These are phyloP conservation scores for Taphrina sp. DNA, from an alignment of 1,139 yeast genomes.

Conservation along the genomic window DNA sequence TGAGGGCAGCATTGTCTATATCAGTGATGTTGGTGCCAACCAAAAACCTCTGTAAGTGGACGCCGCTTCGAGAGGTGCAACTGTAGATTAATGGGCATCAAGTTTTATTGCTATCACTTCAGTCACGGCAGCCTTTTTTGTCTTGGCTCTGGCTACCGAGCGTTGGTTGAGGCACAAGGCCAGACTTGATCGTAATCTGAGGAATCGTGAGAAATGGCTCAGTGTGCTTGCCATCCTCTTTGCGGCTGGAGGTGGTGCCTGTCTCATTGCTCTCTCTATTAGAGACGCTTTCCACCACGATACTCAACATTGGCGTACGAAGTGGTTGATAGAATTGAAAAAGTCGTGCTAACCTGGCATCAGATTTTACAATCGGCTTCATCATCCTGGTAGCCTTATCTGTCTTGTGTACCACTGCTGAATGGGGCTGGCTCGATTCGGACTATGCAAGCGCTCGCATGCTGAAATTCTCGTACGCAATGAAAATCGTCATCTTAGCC, in stretches of 20 bases:
- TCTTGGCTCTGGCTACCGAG: constrained; percentile 64
- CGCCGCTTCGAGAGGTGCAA: too few species aligned
- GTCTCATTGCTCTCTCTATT: constrained; percentile 70
- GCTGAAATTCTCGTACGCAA: constrained; percentile 48
- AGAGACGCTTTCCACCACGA: constrained; percentile 65
- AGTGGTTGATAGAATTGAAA: background rate
- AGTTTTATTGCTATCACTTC: constrained; percentile 80
- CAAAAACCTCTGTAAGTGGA: constrained; percentile 75
- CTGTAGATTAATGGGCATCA: too few species aligned
- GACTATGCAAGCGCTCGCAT: constrained; percentile 47
- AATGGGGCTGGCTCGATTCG: constrained; percentile 62
- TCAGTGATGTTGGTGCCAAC: constrained; percentile 84
- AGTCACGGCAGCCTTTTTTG: constrained; percentile 73
- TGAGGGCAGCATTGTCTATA: constrained; percentile 48
- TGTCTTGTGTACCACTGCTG: constrained; percentile 58
- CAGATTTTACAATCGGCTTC: constrained; percentile 45
- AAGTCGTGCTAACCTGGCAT: background rate
- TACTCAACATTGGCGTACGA: constrained; percentile 52
- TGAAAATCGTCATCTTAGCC: constrained; percentile 64
- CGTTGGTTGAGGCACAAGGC: constrained; percentile 54
- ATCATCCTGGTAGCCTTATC: constrained; percentile 69
- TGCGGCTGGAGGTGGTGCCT: constrained; percentile 69
- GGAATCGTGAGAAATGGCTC: constrained; percentile 52
- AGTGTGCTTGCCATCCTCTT: constrained; percentile 55
- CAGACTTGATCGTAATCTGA: constrained; percentile 57